Base-by-base conservation (phyloP, 352 stramenopile genomes). In the Blastocystis sp. region DNA sequence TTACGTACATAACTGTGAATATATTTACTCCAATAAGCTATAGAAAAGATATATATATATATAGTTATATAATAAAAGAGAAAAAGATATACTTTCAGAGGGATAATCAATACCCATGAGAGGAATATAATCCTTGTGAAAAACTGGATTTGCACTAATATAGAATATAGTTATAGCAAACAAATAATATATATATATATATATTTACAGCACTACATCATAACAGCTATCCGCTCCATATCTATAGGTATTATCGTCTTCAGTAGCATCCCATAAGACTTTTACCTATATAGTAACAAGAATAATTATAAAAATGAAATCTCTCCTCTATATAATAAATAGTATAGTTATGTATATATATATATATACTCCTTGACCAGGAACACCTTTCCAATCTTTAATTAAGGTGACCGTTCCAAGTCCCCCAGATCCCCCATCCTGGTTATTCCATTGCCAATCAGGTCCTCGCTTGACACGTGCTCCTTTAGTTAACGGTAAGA, bases 161-260 rank as follows among this genome's bases (percentile, higher is more conserved):
- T n/a, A n/a, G n/a, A n/a, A n/a, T n/a, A n/a, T n/a, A n/a, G n/a
- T n/a, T n/a, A n/a, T n/a, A n/a, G n/a, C n/a, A n/a, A n/a, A n/a
- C n/a, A 25, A 7, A 18, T 33, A 3, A 55, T 1, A 16, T 2
- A 16, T 9, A 3, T 10, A 11, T 9, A 3, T 10, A 10, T 16
- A 5, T 18, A 11, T 4, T 5, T 25, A 59, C 52, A 62, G 52
- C 18, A 62, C 25, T 4, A 62, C 33, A 27, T 62, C 52, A 34
- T 62, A 62, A 30, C 52, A 62, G 24, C 54, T 62, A 39, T 62
- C 52, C 9, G 39, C 52, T 2, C 52, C 52, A 27, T 62, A 62
- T 11, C 52, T 39, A 28, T 62, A 62, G 0, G 52, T 35, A 21
- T 62, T 62, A 25, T 48, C 52, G 18, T 19, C 40, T 10, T 16